phyloP scores from a whole-genome alignment of 1,139 yeast species.

The Meyerozyma guilliermondii region DNA sequence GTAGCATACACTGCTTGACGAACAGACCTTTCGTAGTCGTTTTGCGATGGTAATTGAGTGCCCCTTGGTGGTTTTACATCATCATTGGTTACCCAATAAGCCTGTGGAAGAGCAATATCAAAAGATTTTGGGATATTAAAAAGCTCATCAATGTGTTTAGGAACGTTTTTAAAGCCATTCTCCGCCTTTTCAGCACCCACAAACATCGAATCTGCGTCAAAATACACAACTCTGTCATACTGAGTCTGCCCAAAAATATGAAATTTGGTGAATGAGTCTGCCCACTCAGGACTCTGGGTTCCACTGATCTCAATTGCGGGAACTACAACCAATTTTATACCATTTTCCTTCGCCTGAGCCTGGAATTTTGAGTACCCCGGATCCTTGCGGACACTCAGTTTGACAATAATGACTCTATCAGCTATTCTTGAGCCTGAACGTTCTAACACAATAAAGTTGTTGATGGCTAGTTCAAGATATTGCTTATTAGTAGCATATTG shows the following conservation, averaged over 20 bases:
- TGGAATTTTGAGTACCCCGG: constrained; percentile 5
- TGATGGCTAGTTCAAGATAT: constrained; percentile 29
- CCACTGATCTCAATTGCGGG: constrained; percentile 11
- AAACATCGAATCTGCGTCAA: constrained; percentile 43
- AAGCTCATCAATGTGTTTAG: constrained; percentile 26
- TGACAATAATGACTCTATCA: constrained; percentile 25
- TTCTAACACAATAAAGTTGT: constrained; percentile 23
- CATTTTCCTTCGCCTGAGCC: constrained; percentile 6
- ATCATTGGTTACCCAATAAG: constrained; percentile 29
- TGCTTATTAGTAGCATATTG: constrained; percentile 34
- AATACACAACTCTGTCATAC: constrained; percentile 33
- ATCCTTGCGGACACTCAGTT: constrained; percentile 7
- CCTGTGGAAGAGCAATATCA: constrained; percentile 32
- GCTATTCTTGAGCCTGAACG: constrained; percentile 17
- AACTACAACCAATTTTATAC: constrained; percentile 19
- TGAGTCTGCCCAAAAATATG: constrained; percentile 46
- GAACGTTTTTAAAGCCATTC: constrained; percentile 8
- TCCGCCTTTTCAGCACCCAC: constrained; percentile 8
- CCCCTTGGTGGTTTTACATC: constrained; percentile 6
- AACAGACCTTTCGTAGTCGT: constrained; percentile 5
- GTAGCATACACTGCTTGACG: constrained; percentile 6
- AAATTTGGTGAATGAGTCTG: constrained; percentile 50
- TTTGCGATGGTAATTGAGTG: background rate
- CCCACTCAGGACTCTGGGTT: constrained; percentile 34
- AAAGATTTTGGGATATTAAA: constrained; percentile 25